Percentiles rank a stretch among this genome's conserved stretches.
These are phyloP conservation scores for Solanum pimpinellifolium DNA, from an alignment of 257 asterid species.

Conservation along the genomic window DNA sequence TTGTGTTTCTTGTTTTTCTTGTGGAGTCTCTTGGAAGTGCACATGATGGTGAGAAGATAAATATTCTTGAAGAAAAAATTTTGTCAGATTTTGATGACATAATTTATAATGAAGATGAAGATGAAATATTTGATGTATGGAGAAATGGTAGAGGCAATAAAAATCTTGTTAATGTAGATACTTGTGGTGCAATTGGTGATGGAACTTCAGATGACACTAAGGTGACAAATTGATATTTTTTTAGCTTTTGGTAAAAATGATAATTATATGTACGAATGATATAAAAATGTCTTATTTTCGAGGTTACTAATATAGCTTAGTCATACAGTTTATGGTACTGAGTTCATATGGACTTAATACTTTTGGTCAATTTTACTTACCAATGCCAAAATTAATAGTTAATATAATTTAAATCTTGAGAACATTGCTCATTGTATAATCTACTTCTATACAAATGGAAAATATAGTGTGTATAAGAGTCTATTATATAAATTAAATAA, in stretches of 20 bases:
- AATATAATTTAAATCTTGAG: not conserved
- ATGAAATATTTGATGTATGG: constrained; percentile 22
- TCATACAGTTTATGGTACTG: not conserved
- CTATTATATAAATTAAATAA: not conserved
- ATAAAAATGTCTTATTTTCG: not conserved
- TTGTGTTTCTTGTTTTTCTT: constrained; percentile 39
- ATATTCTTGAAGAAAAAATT: not conserved
- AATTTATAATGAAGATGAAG: constrained; percentile 10
- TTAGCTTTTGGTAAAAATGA: not conserved
- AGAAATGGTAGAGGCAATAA: constrained; percentile 22
- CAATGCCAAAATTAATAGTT: not conserved
- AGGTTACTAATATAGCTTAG: not conserved
- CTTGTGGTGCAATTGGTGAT: constrained; percentile 85
- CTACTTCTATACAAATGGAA: not conserved
- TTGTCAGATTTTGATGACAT: not conserved
- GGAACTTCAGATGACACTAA: constrained; percentile 82
- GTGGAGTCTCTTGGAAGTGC: constrained; percentile 14
- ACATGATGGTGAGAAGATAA: not conserved
- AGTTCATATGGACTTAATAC: not conserved
- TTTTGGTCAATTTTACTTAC: not conserved
- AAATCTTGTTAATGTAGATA: constrained; percentile 65
- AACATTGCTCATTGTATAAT: not conserved
- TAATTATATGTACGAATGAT: not conserved
- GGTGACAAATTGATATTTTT: constrained; percentile 21
- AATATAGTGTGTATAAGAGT: not conserved